Evolutionary conservation across 495 filamentous ascomycete genomes (phyloP), one percentile per base, ranked within the genome.

Genomic region (Coniosporium apollinis): DNA sequence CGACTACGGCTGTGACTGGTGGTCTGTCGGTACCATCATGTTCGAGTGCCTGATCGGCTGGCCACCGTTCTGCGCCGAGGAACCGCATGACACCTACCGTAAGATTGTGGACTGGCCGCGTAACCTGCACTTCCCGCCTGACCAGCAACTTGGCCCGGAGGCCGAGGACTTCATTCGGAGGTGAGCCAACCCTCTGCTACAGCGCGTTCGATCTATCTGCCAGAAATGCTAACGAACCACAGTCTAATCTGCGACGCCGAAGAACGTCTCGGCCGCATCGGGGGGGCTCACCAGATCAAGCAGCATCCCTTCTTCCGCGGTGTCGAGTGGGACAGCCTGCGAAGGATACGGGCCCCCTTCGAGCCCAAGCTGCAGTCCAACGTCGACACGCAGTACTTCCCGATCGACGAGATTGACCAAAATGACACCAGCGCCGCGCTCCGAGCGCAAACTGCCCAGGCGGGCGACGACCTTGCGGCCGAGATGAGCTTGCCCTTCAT

Each of bases 31-130:
- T 39, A 94, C 89, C 21, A 99, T 99, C 60, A 99, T 96, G 89
- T 99, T 96, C 48, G 89, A 99, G 56, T 99, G 89, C 62, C 70
- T 96, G 32, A 84, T 99, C 40, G 89, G 89, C 37, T 99, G 89
- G 89, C 89, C 89, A 35, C 89, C 89, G 4, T 99, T 99, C 73
- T 99, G 89, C 48, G 89, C 87, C 18, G 89, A 96, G 56, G 91
- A 96, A 48, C 78, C 82, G 24, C 85, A 86, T 50, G 89, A 99
- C 49, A 96, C 89, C 2, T 99, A 99, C 58, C 79, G 86, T 30
- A 99, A 99, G 69, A 99, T 99, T 48, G 82, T 99, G 44, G 91
- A 94, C 62, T 99, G 89, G 89, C 73, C 79, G 19, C 76, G 91
- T 38, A 80, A 85, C 30, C 67, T 99, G 2, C 92, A 94, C 60